Base-by-base conservation (phyloP, 768 basidiomycete species). In the Rhizopogon vulgaris region DNA sequence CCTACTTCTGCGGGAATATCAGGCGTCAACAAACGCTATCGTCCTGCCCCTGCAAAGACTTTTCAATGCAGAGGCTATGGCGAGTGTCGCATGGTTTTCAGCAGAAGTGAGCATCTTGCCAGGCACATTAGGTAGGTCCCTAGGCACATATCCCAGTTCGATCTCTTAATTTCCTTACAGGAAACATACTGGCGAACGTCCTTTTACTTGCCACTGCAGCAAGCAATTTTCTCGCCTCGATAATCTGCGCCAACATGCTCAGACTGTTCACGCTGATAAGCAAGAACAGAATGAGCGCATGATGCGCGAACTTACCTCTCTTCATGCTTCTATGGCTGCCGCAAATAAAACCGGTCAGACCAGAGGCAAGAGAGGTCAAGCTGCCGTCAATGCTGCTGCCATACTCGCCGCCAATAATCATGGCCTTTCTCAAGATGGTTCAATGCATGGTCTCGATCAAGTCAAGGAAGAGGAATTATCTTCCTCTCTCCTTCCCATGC, bases 161-260 rank as follows among this genome's bases (percentile, higher is more conserved):
- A 65, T 68, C 60, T 60, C 28, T 43, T 52, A 53, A 52, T 63
- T 57, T 54, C 60, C 53, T 48, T 55, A 14, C 71, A 97, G 94
- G 59, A 97, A 97, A 79, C 95, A 98, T 70, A 97, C 95, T 4
- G 95, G 95, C 56, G 95, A 97, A 66, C 84, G 94, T 17, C 95
- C 95, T 15, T 98, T 98, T 70, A 82, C 84, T 38, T 98, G 95
- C 63, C 94, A 97, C 66, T 98, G 95, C 73, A 80, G 84, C 11
- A 94, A 95, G 69, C 87, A 94, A 58, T 97, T 97, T 66, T 94
- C 92, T 5, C 84, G 95, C 11, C 84, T 98, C 65, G 95, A 98
- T 71, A 98, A 98, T 64, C 80, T 98, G 2, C 85, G 95, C 41
- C 95, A 98, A 66, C 95, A 98, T 68, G 91, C 94, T 0, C 90